phyloP scores from a whole-genome alignment of 371 early-diverging fungal species.

The Catenaria anguillulae region DNA sequence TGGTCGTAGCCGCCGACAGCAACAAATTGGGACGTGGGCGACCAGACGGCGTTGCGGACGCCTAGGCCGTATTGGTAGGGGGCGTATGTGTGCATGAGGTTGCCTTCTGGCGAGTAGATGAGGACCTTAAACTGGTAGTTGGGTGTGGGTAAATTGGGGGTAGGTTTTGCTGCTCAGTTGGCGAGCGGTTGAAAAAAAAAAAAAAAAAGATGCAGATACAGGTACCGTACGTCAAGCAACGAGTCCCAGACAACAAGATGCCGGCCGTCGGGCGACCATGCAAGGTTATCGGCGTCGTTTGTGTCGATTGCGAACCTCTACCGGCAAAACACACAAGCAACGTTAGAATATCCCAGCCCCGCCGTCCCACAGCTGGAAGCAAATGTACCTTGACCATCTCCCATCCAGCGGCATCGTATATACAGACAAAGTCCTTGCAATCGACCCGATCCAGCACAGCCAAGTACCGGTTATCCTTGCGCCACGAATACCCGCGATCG shows the following conservation, averaged over 20 bases:
- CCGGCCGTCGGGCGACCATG: constrained; percentile 73
- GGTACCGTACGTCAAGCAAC: constrained; percentile 17
- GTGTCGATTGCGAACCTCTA: constrained; percentile 52
- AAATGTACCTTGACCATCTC: constrained; percentile 31
- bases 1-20: constrained; percentile 67
- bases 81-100: constrained; percentile 28
- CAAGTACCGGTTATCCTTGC: constrained; percentile 48
- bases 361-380: no score
- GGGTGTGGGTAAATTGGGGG: not conserved
- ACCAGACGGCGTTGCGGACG: constrained; percentile 51
- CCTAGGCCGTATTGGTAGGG: constrained; percentile 52
- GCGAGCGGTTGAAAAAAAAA: no score
- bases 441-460: constrained; percentile 43
- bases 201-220: constrained; percentile 18
- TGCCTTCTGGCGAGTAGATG: constrained; percentile 54
- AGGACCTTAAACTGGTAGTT: constrained; percentile 47
- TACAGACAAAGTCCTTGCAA: constrained; percentile 49
- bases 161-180: not conserved
- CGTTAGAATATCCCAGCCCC: no score
- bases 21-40: constrained; percentile 52
- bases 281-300: constrained; percentile 44
- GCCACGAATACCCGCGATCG: constrained; percentile 39
- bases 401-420: constrained; percentile 51
- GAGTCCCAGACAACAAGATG: constrained; percentile 58
- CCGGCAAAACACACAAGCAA: constrained; percentile 3